These are phyloP conservation scores for Mortierella sp. DNA, from an alignment of 371 early-diverging fungal genomes.

Conservation along the genomic window DNA sequence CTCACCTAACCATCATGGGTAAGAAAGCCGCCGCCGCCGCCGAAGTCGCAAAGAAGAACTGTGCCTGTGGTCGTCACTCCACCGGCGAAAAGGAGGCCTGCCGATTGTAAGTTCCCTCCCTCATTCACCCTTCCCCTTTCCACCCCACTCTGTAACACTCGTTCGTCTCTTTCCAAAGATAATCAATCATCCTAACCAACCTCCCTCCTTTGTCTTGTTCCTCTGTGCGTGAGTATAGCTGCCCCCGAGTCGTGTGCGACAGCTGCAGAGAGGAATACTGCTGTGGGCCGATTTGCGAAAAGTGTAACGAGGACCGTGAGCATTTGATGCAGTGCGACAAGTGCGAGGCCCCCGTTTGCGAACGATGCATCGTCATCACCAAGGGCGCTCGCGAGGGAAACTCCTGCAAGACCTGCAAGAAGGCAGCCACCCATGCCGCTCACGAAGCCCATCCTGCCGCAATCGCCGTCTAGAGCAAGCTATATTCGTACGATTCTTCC, in stretches of 20 bases:
- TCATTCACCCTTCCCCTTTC: neutral
- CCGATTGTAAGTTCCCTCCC: slow-evolving; percentile 27
- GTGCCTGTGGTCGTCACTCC: slow-evolving; percentile 33
- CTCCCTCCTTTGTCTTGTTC: neutral
- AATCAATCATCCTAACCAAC: neutral
- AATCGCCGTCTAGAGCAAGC: slow-evolving; percentile 5
- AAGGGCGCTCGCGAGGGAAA: slow-evolving; percentile 54
- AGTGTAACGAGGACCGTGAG: slow-evolving; percentile 38
- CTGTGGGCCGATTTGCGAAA: slow-evolving; percentile 56
- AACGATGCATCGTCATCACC: slow-evolving; percentile 50
- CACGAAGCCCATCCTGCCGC: neutral
- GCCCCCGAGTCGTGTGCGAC: slow-evolving; percentile 52
- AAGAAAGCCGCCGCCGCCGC: slow-evolving; percentile 34
- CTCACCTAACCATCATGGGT: slow-evolving; percentile 19
- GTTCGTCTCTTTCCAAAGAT: neutral
- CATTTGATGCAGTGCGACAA: slow-evolving; percentile 51
- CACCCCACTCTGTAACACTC: neutral
- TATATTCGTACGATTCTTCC: neutral
- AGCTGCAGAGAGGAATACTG: slow-evolving; percentile 55
- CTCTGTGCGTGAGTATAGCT: slow-evolving; percentile 20
- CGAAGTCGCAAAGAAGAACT: slow-evolving; percentile 30
- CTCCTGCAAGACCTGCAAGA: slow-evolving; percentile 16
- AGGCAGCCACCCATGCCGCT: neutral
- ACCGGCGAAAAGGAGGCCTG: slow-evolving; percentile 39
- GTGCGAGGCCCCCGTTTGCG: slow-evolving; percentile 47